phyloP scores from a whole-genome alignment of 306 rosid species.

The Dryas drummondii region DNA sequence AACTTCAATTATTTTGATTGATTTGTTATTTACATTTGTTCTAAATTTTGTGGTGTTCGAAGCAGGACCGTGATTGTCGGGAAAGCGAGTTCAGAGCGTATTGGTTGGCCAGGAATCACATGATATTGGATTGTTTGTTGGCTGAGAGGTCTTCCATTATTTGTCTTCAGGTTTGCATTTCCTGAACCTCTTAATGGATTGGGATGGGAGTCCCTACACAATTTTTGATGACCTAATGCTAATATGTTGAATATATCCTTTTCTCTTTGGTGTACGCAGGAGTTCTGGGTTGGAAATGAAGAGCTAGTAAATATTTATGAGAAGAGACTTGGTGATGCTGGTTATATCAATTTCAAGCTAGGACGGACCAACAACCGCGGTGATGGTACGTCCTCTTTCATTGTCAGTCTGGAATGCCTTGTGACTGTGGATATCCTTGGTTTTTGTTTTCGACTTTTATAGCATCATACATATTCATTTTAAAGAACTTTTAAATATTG shows the following conservation, averaged over 20 bases:
- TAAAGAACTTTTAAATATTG: neutral
- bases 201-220: neutral
- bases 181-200: neutral
- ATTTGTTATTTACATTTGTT: constrained; percentile 3
- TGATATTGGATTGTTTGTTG: constrained; percentile 76
- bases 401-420: constrained; percentile 4
- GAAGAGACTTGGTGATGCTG: constrained; percentile 69
- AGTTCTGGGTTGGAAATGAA: constrained; percentile 83
- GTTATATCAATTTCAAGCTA: constrained; percentile 75
- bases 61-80: constrained; percentile 70
- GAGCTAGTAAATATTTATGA: constrained; percentile 81
- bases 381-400: constrained; percentile 57
- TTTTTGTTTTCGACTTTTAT: neutral
- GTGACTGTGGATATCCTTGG: neutral
- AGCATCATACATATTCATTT: neutral
- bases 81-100: constrained; percentile 71
- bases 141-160: constrained; percentile 85
- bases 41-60: neutral
- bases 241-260: neutral
- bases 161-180: constrained; percentile 83
- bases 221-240: neutral
- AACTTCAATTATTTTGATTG: neutral
- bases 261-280: constrained; percentile 38
- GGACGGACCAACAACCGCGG: constrained; percentile 97
- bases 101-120: constrained; percentile 85